Base-by-base conservation (phyloP, 108 stramenopile species). In the Stephanodiscus triporus region DNA sequence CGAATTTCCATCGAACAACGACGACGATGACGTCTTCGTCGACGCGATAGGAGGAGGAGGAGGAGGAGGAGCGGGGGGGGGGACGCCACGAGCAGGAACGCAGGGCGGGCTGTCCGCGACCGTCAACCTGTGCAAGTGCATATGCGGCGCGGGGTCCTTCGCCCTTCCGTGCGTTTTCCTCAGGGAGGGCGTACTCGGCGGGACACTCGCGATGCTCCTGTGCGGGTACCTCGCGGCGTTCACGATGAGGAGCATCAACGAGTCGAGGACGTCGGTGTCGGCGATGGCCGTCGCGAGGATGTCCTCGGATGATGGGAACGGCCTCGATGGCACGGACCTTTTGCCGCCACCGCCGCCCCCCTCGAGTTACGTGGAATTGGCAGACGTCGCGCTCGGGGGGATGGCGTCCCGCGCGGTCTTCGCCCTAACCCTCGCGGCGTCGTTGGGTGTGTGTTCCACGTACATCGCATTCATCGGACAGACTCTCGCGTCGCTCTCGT, bases 121-220 rank as follows among this genome's bases (percentile, higher is more conserved):
- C 3, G 78, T 49, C 13, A 85, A 85, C 30, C 32, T 85, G 22
- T 62, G 75, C 20, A 85, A 85, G 69, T 85, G 84, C 68, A 85
- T 85, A 14, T 85, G 84, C 54, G 84, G 84, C 19, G 84, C 84
- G 3, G 82, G 82, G 6, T 83, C 82, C 51, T 83, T 83, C 42
- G 82, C 82, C 0, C 20, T 83, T 10, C 84, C 84, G 0, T 81
- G 82, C 29, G 84, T 85, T 24, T 85, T 85, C 54, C 53, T 85
- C 7, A 72, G 82, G 16, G 84, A 85, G 34, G 84, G 84, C 20
- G 80, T 85, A 11, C 56, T 85, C 34, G 84, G 84, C 2, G 84
- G 84, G 9, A 75, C 72, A 8, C 56, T 85, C 6, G 80, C 84
- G 22, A 77, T 85, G 56, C 65, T 67, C 0, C 17, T 60, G 4